Base-by-base conservation (phyloP, 805 yeast species). In the Pichia eremophila region DNA sequence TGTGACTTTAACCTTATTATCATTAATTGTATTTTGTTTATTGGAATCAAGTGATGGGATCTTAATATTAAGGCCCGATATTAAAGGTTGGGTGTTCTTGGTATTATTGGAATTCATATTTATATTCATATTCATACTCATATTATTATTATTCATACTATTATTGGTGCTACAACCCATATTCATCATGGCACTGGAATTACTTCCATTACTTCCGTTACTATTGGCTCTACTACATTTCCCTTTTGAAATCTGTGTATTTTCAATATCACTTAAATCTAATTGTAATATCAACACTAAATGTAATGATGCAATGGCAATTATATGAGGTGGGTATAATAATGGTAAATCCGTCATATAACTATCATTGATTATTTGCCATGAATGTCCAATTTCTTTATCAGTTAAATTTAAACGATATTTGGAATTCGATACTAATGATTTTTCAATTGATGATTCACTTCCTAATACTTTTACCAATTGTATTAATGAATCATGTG, bases 361-460 rank as follows among this genome's bases (percentile, higher is more conserved):
- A 52, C 90, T 78, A 61, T 91, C 98, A 62, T 89, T 93, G 36
- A 93, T 75, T 44, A 90, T 71, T 0, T 95, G 83, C 97, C 98
- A 93, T 10, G 86, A 73, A 41, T 85, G 79, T 59, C 91, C 96
- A 32, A 84, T 61, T 57, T 90, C 97, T 40, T 79, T 85, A 3
- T 76, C 72, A 0, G 78, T 61, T 4, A 84, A 58, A 22, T 57
- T 58, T 9, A 63, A 35, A 41, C 51, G 34, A 32, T 41, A 40
- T 17, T 37, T 28, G 2, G 27, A 4, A 40, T 35, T 36, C 11
- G 29, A 35, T 31, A 10, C 14, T 25, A 22, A 9, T 1, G 27
- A 18, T 10, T 17, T 28, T 22, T 8, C 19, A 15, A 11, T 39
- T 22, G 43, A 25, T 36, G 22, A 31, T 39, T 29, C 32, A 34